Conservation (phyloP, 2,329 filamentous ascomycete species). For the Chalara sp. region DNA sequence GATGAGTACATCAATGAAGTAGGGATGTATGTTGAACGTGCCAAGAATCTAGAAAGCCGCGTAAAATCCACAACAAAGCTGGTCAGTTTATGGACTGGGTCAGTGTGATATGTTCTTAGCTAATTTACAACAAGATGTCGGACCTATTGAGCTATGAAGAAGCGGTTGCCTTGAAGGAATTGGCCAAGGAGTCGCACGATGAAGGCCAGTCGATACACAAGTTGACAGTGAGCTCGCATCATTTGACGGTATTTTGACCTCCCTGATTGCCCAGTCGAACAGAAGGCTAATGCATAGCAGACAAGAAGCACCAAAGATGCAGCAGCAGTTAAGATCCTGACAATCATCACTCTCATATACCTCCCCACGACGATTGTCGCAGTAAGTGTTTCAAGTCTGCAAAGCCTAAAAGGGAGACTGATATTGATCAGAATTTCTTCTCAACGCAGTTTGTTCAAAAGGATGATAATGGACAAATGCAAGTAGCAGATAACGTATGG, state of each 20-base stretch:
- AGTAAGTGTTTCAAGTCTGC: background rate
- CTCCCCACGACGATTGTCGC: conserved; percentile 19
- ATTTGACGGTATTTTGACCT: background rate
- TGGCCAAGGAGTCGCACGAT: conserved; percentile 8
- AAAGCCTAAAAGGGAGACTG: background rate
- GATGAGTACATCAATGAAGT: conserved; percentile 12
- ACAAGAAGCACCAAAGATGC: conserved; percentile 17
- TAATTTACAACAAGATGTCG: conserved; percentile 9
- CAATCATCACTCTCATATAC: conserved; percentile 19
- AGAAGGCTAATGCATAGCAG: background rate
- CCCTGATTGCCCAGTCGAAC: background rate
- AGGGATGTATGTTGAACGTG: conserved; percentile 7
- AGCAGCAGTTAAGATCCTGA: conserved; percentile 20
- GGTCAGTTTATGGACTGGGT: conserved; percentile 3
- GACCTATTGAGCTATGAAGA: conserved; percentile 15
- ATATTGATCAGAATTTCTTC: conserved; percentile 15
- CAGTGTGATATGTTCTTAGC: background rate
- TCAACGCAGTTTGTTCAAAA: conserved; percentile 18
- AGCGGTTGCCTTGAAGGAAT: conserved; percentile 10
- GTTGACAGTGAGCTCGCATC: conserved; percentile 9
- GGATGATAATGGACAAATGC: conserved; percentile 7
- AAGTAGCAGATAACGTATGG: conserved; percentile 11
- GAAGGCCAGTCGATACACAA: conserved; percentile 14
- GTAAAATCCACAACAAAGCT: conserved; percentile 12
- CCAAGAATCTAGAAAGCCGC: conserved; percentile 7